A percentile compares a stretch with the other conserved stretches of the same genome.
These are phyloP conservation scores for Viola odorata DNA, from an alignment of 345 rosid genomes.

Conservation along the genomic window DNA sequence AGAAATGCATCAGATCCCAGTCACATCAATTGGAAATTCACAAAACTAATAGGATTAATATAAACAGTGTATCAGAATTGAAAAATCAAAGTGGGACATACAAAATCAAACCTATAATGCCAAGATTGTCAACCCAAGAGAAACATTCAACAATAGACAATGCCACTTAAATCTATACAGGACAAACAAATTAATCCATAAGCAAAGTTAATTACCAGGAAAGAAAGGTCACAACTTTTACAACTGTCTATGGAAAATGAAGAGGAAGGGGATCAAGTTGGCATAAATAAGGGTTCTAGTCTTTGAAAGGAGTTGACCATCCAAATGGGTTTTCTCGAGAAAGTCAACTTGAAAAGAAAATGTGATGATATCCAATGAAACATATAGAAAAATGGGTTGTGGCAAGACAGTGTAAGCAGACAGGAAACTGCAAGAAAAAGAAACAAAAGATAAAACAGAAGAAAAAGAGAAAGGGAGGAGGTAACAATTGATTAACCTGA, in stretches of 20 bases:
- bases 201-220: conserved; percentile 1
- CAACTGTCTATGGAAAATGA: neutral
- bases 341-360: conserved; percentile 23
- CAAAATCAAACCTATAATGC: neutral
- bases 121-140: neutral
- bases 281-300: conserved; percentile 3
- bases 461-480: neutral
- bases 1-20: neutral
- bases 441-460: no score
- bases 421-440: neutral
- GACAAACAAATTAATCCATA: neutral
- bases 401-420: neutral
- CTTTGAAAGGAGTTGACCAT: conserved; percentile 8
- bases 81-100: neutral
- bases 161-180: neutral
- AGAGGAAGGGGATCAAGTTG: conserved; percentile 2
- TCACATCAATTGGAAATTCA: neutral
- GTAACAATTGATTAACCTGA: conserved; percentile 9
- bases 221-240: neutral
- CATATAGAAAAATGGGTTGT: neutral
- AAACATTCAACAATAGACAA: conserved; percentile 1
- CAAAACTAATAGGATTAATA: neutral
- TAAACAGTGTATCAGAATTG: neutral
- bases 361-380: neutral
- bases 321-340: conserved; percentile 19